phyloP scores from a whole-genome alignment of 1,284 basidiomycete species.

The Coniferiporia sulphurascens region DNA sequence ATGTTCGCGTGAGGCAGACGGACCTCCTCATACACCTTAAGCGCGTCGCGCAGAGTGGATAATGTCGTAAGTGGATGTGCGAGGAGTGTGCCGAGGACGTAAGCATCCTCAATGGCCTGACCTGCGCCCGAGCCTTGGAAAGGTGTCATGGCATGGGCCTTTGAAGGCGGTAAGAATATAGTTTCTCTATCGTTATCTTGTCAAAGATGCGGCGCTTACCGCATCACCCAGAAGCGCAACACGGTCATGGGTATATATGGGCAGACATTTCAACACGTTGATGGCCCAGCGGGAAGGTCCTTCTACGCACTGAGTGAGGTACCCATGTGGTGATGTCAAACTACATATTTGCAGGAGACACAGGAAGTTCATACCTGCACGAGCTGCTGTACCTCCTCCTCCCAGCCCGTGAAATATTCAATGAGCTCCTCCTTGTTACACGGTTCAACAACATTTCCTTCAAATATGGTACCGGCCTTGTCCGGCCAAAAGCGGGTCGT shows the following conservation, averaged over 20 bases:
- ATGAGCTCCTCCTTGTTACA: background rate
- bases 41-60: slow-evolving; percentile 22
- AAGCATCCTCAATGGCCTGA: slow-evolving; percentile 28
- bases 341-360: background rate
- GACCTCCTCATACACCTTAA: slow-evolving; percentile 33
- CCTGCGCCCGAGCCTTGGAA: slow-evolving; percentile 21
- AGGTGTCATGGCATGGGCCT: slow-evolving; percentile 22
- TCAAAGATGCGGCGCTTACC: slow-evolving; percentile 2
- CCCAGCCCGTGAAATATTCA: slow-evolving; percentile 12
- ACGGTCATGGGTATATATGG: slow-evolving; percentile 12
- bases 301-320: slow-evolving; percentile 13
- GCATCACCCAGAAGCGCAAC: slow-evolving; percentile 21
- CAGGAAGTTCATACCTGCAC: slow-evolving; percentile 7
- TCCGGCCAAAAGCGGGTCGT: slow-evolving; percentile 10
- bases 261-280: slow-evolving; percentile 7
- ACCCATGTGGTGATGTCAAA: background rate
- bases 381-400: slow-evolving; percentile 17
- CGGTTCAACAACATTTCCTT: slow-evolving; percentile 1
- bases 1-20: slow-evolving; percentile 32
- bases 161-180: background rate
- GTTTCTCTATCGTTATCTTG: background rate
- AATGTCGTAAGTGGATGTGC: slow-evolving; percentile 26
- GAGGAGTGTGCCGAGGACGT: slow-evolving; percentile 32
- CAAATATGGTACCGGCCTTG: slow-evolving; percentile 10
- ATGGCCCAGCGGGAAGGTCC: slow-evolving; percentile 20